Conservation (phyloP, 129 eudicot species). For the Saposhnikovia divaricata region DNA sequence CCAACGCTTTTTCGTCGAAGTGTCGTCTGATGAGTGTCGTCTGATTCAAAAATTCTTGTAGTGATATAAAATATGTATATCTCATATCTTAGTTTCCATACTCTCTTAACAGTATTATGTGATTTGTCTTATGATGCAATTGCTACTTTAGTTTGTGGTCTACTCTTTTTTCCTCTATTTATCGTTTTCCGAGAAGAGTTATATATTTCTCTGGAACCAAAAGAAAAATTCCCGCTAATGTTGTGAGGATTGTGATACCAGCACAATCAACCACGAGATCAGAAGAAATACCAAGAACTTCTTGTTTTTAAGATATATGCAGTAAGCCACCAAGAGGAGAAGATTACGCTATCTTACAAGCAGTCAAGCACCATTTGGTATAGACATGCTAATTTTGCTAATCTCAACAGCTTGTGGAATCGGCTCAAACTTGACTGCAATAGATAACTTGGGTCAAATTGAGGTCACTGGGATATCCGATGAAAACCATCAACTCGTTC, state of each 20-base stretch:
- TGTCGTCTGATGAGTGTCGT: no score
- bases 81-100: no score
- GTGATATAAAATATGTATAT: no score
- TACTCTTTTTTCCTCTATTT: conserved; percentile 54
- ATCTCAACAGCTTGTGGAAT: conserved; percentile 73
- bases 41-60: no score
- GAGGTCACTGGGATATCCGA: conserved; percentile 78
- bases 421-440: conserved; percentile 63
- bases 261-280: not conserved
- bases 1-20: no score
- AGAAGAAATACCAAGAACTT: conserved; percentile 11
- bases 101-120: no score
- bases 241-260: conserved; percentile 15
- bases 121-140: conserved; percentile 56
- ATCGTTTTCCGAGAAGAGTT: conserved; percentile 56
- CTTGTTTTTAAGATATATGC: conserved; percentile 1
- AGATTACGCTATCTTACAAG: conserved; percentile 58
- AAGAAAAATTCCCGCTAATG: conserved; percentile 15
- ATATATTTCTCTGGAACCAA: no score
- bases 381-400: conserved; percentile 55
- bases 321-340: conserved; percentile 75
- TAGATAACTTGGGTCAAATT: conserved; percentile 78
- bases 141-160: conserved; percentile 35
- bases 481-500: conserved; percentile 49
- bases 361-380: conserved; percentile 68